A percentile compares a stretch with the other conserved stretches of the same genome.
phyloP scores from a whole-genome alignment of 352 stramenopile species.

The Phytopythium helicoides region DNA sequence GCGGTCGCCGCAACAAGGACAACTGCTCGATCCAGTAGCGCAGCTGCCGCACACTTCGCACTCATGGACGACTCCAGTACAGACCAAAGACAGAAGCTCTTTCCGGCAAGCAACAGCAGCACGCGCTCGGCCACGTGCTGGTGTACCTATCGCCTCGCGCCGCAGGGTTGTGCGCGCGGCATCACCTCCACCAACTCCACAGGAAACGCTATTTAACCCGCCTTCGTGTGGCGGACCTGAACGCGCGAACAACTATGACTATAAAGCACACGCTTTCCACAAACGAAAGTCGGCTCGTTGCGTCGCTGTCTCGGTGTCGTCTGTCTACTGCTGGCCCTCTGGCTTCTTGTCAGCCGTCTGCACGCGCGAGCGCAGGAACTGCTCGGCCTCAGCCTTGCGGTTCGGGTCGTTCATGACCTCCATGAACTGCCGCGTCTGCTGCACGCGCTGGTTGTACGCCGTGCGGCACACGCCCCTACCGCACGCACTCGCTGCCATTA shows the following conservation, averaged over 20 bases:
- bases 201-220: no score
- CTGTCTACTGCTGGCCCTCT: neutral
- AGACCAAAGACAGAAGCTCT: conserved; percentile 30
- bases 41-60: neutral
- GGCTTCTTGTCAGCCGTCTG: conserved; percentile 10
- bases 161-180: neutral
- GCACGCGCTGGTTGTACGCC: conserved; percentile 43
- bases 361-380: conserved; percentile 72
- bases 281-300: no score
- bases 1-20: conserved; percentile 70
- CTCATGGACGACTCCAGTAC: conserved; percentile 8
- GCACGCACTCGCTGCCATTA: neutral
- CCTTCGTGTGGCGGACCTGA: no score
- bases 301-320: no score
- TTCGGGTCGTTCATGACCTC: conserved; percentile 82
- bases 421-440: conserved; percentile 79
- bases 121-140: conserved; percentile 1
- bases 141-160: no score
- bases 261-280: no score
- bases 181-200: conserved; percentile 2
- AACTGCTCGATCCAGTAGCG: conserved; percentile 76
- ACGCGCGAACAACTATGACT: no score
- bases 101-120: conserved; percentile 10
- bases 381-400: conserved; percentile 63
- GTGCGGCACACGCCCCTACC: conserved; percentile 60